Evolutionary conservation across 495 filamentous ascomycete species (phyloP).

Genomic region (Penicillium canariense): DNA sequence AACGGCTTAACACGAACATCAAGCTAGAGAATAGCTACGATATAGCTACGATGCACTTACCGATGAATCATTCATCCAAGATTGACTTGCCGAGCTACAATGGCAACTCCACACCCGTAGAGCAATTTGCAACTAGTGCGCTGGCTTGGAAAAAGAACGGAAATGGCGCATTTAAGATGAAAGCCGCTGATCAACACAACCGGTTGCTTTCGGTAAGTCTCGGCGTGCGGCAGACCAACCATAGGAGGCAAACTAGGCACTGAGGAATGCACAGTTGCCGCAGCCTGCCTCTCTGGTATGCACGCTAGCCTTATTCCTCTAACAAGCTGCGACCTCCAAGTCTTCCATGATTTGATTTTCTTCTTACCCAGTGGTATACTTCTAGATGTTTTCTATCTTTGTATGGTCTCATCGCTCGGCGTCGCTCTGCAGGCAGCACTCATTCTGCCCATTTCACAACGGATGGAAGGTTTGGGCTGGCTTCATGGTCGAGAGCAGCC

Average conservation of each 20-base stretch:
- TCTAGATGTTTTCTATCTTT: slow-evolving; percentile 1
- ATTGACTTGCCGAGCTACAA: slow-evolving; percentile 9
- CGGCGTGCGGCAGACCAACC: neutral
- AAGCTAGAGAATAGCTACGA: neutral
- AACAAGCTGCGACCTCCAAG: neutral
- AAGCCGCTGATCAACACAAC: slow-evolving; percentile 4
- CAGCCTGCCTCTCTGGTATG: slow-evolving; percentile 10
- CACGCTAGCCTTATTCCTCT: neutral
- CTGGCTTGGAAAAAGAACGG: neutral
- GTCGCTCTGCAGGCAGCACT: neutral
- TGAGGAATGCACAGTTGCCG: slow-evolving; percentile 12
- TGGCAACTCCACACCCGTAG: neutral
- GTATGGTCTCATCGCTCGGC: neutral
- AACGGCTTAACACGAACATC: too few species aligned
- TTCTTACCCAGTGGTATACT: neutral
- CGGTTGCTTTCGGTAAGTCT: slow-evolving; percentile 2
- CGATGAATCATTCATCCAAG: slow-evolving; percentile 5
- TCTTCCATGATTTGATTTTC: neutral
- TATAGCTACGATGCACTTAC: neutral
- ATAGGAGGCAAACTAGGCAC: neutral
- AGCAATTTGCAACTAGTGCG: neutral
- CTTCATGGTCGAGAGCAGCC: neutral
- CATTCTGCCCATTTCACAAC: neutral
- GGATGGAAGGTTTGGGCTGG: neutral
- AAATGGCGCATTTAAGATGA: neutral